Evolutionary conservation across 73 alveolate species (phyloP).

Genomic region (Tetrahymena elliotti): DNA sequence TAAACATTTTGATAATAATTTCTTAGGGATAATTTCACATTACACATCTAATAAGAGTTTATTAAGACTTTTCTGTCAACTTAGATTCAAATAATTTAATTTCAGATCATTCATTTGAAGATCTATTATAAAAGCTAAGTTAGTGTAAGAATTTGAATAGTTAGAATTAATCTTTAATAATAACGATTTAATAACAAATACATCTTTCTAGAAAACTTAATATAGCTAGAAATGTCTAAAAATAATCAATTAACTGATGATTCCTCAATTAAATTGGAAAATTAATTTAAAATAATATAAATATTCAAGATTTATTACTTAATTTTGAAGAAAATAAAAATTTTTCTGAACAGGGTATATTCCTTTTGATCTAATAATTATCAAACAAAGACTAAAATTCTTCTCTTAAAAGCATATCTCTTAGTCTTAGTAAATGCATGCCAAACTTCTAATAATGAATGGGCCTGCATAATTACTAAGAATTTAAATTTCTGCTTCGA

Average conservation of each 20-base stretch:
- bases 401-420: neutral
- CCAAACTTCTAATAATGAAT: neutral
- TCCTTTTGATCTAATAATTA: too few species aligned
- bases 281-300: too few species aligned
- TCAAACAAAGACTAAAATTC: neutral
- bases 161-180: neutral
- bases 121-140: neutral
- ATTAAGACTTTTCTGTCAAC: neutral
- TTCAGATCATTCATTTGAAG: neutral
- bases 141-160: neutral
- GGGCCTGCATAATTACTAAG: neutral
- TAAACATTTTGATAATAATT: neutral
- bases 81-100: neutral
- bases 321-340: neutral
- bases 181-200: neutral
- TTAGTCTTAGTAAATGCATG: neutral
- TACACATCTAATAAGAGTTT: neutral
- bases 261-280: neutral
- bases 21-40: neutral
- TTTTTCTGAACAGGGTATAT: neutral
- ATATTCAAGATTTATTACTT: neutral
- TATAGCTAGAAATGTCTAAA: neutral
- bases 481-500: neutral
- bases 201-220: neutral
- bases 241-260: neutral